Evolutionary conservation across 176 grass and related monocot genomes (phyloP).

Genomic region (Saccharum officinarum): DNA sequence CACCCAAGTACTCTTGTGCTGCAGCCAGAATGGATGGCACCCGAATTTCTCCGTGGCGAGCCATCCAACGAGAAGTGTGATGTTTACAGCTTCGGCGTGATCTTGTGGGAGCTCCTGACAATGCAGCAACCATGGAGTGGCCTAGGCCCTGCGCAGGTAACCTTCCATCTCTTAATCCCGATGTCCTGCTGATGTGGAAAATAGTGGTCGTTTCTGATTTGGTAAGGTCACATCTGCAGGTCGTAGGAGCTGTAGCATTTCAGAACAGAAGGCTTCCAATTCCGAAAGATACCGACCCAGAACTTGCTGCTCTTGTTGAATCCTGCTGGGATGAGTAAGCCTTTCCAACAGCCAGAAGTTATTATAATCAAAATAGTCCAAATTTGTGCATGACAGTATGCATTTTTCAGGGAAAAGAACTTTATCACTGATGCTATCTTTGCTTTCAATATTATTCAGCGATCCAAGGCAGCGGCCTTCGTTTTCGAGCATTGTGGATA

Average conservation of each 20-base stretch:
- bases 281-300: slow-evolving; percentile 51
- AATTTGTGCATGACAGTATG: neutral
- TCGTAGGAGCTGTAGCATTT: slow-evolving; percentile 94
- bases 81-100: slow-evolving; percentile 88
- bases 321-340: slow-evolving; percentile 95
- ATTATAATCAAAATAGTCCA: neutral
- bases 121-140: slow-evolving; percentile 96
- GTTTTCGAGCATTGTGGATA: slow-evolving; percentile 86
- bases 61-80: slow-evolving; percentile 93
- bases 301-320: slow-evolving; percentile 76
- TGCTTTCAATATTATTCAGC: slow-evolving; percentile 41
- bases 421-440: neutral
- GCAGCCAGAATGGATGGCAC: slow-evolving; percentile 98
- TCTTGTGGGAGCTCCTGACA: slow-evolving; percentile 91
- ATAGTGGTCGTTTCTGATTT: neutral
- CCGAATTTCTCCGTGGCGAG: slow-evolving; percentile 84
- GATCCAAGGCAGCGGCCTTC: slow-evolving; percentile 82
- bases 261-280: slow-evolving; percentile 82
- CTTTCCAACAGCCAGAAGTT: neutral
- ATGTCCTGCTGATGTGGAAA: neutral
- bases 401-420: neutral
- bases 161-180: neutral
- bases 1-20: neutral
- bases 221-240: slow-evolving; percentile 40
- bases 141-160: slow-evolving; percentile 79